Conservation (phyloP, 164 flowering plant species). For the Magnolia officinalis region DNA sequence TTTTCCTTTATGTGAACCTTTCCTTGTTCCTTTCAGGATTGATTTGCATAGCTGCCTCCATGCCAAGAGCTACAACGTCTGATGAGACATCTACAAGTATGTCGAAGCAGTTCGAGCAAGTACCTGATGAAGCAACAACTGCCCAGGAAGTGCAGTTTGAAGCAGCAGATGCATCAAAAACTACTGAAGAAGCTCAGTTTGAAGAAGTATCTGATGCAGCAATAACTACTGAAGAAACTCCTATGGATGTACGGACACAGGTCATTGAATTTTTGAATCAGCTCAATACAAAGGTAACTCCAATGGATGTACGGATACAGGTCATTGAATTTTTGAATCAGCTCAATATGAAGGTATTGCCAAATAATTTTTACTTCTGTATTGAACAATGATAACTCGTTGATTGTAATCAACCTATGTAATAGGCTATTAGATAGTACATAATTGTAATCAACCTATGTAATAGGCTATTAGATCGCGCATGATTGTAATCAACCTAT, state of each 20-base stretch:
- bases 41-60: not conserved
- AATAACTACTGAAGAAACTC: not conserved
- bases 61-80: conserved; percentile 1
- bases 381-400: not conserved
- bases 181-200: not conserved
- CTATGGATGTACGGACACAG: not conserved
- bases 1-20: not conserved
- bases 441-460: no score
- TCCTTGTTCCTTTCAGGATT: not conserved
- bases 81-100: not conserved
- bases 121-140: not conserved
- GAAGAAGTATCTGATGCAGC: not conserved
- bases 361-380: not conserved
- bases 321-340: not conserved
- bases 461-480: no score
- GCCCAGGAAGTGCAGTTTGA: not conserved
- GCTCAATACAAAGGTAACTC: not conserved
- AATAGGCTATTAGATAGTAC: no score
- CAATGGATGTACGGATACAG: not conserved
- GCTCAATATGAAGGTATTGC: conserved; percentile 2
- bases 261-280: not conserved
- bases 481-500: no score
- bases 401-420: no score
- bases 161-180: not conserved
- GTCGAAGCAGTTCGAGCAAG: not conserved